A percentile compares a stretch with the other conserved stretches of the same genome.
phyloP scores from a whole-genome alignment of 2,329 filamentous ascomycete species.

The Parafenestella ontariensis region DNA sequence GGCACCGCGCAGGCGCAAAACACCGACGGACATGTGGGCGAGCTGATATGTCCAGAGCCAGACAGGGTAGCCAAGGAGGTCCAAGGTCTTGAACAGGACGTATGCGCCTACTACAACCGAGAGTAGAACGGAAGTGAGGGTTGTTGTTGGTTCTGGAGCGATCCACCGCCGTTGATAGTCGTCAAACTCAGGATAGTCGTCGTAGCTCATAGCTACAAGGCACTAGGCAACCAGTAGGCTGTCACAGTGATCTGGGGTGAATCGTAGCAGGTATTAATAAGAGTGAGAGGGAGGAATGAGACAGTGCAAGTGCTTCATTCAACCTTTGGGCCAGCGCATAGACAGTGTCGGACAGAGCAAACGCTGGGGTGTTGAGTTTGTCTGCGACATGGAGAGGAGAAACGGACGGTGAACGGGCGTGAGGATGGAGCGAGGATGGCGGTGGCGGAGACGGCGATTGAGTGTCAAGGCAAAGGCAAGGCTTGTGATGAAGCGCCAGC shows the following conservation, averaged over 20 bases:
- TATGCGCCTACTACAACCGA: slow-evolving; percentile 31
- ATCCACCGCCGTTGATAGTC: slow-evolving; percentile 22
- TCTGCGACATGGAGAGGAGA: slow-evolving; percentile 47
- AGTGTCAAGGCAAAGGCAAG: slow-evolving; percentile 15
- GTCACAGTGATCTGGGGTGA: neutral
- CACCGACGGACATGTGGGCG: slow-evolving; percentile 23
- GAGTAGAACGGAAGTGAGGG: slow-evolving; percentile 25
- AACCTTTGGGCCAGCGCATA: slow-evolving; percentile 46
- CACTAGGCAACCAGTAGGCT: neutral
- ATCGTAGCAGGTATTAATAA: neutral
- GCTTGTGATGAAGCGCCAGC: slow-evolving; percentile 10
- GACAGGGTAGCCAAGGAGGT: slow-evolving; percentile 40
- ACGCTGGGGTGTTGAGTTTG: slow-evolving; percentile 30
- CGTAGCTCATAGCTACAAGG: slow-evolving; percentile 31
- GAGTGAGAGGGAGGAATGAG: slow-evolving; percentile 13
- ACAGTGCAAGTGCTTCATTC: slow-evolving; percentile 18
- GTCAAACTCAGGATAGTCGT: slow-evolving; percentile 24
- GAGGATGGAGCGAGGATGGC: slow-evolving; percentile 15
- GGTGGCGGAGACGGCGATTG: slow-evolving; percentile 19
- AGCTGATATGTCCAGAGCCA: slow-evolving; percentile 62
- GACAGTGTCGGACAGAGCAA: slow-evolving; percentile 34
- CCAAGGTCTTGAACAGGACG: slow-evolving; percentile 37
- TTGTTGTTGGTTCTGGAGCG: slow-evolving; percentile 15
- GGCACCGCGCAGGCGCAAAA: slow-evolving; percentile 9
- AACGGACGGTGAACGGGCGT: slow-evolving; percentile 8